Evolutionary conservation across 83 land plant genomes (phyloP), one percentile per base, ranked within the genome.

Genomic region (Thuja plicata): DNA sequence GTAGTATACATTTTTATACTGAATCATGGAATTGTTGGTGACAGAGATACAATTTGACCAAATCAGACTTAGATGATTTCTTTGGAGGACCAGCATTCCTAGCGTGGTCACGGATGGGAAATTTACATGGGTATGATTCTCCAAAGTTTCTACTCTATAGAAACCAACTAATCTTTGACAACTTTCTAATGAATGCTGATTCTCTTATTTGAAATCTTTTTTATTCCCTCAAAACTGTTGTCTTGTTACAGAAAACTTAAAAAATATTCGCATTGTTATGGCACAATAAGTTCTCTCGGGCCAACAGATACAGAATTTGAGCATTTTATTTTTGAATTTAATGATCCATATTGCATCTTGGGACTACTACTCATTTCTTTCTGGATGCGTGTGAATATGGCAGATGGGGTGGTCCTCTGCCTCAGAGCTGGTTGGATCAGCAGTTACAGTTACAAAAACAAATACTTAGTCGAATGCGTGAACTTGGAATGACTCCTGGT

Each of bases 71-170:
- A 88, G 93, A 92, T 91, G 93, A 93, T 89, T 98, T 96, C 91
- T 98, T 97, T 95, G 97, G 99, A 84, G 99, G 99, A 77, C 99
- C 99, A 87, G 97, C 98, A 86, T 98, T 98, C 85, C 98, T 98
- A 91, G 99, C 99, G 41, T 98, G 99, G 99, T 97, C 99, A 60
- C 96, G 99, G 27, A 98, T 98, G 99, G 99, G 97, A 46, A 98
- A 98, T 88, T 88, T 98, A 45, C 99, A 98, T 86, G 97, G 94
- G 99, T 98, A 91, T 40, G 92, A 89, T 54, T 54, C 83, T 48
- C 19, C 85, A 27, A 81, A 66, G 30, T 37, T 37, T 89, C 76
- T 12, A 34, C 19, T 46, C 34, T 3, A 55, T 84, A 54, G 27
- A 84, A 38, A 40, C 19, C 41, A 43, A 38, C 41, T 38, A 79